Percentiles rank a stretch among this genome's conserved stretches.
These are phyloP conservation scores for Aspergillus fumigatiaffinis DNA, from an alignment of 2,329 filamentous ascomycete species.

Conservation along the genomic window DNA sequence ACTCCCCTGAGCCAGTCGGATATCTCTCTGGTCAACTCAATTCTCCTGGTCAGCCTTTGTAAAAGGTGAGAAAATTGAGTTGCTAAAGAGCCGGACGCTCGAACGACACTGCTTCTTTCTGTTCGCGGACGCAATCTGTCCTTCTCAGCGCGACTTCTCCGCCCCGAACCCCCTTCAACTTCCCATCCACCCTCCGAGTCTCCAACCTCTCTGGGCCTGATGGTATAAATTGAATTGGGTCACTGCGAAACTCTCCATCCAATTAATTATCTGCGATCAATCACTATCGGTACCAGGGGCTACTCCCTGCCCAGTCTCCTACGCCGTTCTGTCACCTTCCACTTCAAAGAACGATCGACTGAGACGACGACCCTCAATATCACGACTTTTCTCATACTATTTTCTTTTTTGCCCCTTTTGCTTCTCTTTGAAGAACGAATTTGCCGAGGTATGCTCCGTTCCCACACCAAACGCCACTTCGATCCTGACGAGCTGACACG, in stretches of 20 bases:
- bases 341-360: background rate
- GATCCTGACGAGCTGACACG: conserved; percentile 2
- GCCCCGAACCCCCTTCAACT: background rate
- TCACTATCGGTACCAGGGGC: background rate
- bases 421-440: conserved; percentile 1
- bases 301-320: background rate
- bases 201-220: background rate
- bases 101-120: background rate
- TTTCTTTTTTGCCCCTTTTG: background rate
- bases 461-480: background rate
- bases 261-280: background rate
- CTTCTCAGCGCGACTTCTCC: background rate
- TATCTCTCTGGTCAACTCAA: conserved; percentile 4
- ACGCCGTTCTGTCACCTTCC: background rate
- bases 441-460: conserved; percentile 5
- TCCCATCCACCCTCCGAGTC: background rate
- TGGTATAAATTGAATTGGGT: background rate
- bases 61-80: background rate
- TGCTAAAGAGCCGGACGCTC: background rate
- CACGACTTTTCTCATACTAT: background rate
- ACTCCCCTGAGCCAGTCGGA: background rate
- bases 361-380: background rate
- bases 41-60: background rate
- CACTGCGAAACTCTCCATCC: background rate
- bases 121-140: background rate